A percentile compares a stretch with the other conserved stretches of the same genome.
Conservation (phyloP, 805 yeast genomes). For the Zygotorulaspora chibaensis region DNA sequence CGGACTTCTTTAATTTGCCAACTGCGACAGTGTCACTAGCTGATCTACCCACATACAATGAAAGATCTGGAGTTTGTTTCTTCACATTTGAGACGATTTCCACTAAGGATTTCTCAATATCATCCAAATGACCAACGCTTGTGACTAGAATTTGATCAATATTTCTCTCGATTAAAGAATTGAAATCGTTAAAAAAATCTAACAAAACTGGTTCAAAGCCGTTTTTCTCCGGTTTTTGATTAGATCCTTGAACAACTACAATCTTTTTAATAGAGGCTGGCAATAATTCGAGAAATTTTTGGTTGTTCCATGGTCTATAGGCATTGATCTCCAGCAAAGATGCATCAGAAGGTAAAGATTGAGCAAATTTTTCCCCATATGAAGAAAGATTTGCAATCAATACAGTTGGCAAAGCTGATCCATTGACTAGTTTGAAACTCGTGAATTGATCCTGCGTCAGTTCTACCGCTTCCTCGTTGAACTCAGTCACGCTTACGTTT, state of each 20-base stretch:
- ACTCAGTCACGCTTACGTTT: slow-evolving; percentile 14
- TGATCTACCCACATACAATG: slow-evolving; percentile 52
- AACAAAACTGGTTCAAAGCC: slow-evolving; percentile 68
- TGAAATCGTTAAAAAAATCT: slow-evolving; percentile 64
- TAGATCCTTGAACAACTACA: slow-evolving; percentile 62
- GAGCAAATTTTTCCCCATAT: slow-evolving; percentile 41
- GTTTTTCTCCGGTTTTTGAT: slow-evolving; percentile 28
- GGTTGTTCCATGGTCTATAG: slow-evolving; percentile 68
- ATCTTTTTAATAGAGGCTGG: slow-evolving; percentile 55
- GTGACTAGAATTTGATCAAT: slow-evolving; percentile 54
- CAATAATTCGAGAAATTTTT: slow-evolving; percentile 44
- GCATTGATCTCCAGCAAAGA: slow-evolving; percentile 53
- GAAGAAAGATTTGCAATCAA: slow-evolving; percentile 65
- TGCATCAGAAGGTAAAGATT: slow-evolving; percentile 32
- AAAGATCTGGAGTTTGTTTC: slow-evolving; percentile 54
- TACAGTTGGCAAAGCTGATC: slow-evolving; percentile 42
- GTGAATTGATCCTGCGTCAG: slow-evolving; percentile 34
- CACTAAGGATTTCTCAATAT: slow-evolving; percentile 38
- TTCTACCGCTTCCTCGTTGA: slow-evolving; percentile 21
- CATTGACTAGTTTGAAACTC: slow-evolving; percentile 23
- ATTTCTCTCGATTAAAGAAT: slow-evolving; percentile 42
- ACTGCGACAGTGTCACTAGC: slow-evolving; percentile 4
- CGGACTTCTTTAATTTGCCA: slow-evolving; percentile 17
- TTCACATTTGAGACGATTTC: slow-evolving; percentile 50
- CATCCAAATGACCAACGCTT: slow-evolving; percentile 35